A percentile compares a stretch with the other conserved stretches of the same genome.
These are phyloP conservation scores for Verticillium longisporum DNA, from an alignment of 2,329 filamentous ascomycete genomes.

Conservation along the genomic window DNA sequence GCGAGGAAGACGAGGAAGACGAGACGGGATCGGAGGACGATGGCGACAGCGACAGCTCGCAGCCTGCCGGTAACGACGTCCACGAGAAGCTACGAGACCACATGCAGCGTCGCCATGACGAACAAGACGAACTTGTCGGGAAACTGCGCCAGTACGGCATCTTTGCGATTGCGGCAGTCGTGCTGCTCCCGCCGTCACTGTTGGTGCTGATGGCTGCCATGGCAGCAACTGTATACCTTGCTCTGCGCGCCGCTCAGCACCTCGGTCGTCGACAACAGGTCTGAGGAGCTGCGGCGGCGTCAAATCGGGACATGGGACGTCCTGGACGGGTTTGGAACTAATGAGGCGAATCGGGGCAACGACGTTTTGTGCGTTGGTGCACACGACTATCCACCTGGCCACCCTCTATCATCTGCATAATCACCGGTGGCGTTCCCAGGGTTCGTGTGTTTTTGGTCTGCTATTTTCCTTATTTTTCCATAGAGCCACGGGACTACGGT, in stretches of 20 bases:
- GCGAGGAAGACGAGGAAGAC: constrained; percentile 24
- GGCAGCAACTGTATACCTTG: constrained; percentile 32
- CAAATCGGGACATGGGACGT: neutral
- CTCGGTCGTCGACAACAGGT: neutral
- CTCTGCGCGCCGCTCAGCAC: constrained; percentile 18
- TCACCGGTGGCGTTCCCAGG: constrained; percentile 9
- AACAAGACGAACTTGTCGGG: constrained; percentile 30
- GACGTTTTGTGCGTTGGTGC: too few species aligned
- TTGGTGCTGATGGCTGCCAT: constrained; percentile 26
- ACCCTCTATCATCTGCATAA: neutral
- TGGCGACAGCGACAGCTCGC: constrained; percentile 17
- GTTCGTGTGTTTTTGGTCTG: neutral
- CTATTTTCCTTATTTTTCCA: neutral
- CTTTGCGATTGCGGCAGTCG: constrained; percentile 32
- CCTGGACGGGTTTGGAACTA: neutral
- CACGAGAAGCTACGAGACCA: constrained; percentile 20
- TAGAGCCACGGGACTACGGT: constrained; percentile 2
- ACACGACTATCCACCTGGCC: neutral
- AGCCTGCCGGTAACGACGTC: constrained; percentile 16
- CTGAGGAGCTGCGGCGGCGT: neutral
- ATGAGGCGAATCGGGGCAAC: neutral
- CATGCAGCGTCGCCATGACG: constrained; percentile 22
- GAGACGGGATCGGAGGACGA: constrained; percentile 20
- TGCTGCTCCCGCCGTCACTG: constrained; percentile 39
- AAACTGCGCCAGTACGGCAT: constrained; percentile 34